Conservation (phyloP, 768 basidiomycete genomes). For the Leucocoprinus leucothites region DNA sequence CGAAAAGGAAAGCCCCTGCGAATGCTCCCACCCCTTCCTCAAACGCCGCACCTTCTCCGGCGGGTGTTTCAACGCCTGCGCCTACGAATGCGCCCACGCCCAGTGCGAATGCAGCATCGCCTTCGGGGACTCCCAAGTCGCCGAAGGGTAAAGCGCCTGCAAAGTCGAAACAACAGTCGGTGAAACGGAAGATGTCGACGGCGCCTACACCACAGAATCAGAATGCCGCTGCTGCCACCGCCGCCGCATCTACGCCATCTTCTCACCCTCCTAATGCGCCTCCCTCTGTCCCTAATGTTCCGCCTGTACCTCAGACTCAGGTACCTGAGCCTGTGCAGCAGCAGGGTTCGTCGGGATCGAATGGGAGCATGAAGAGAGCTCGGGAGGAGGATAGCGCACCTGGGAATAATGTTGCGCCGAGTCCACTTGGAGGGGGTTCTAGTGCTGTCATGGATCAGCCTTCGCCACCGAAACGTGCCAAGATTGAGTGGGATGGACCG, state of each 20-base stretch:
- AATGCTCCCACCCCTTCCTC: constrained; percentile 9
- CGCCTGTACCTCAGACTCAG: constrained; percentile 11
- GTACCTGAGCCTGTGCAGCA: constrained; percentile 6
- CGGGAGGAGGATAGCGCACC: constrained; percentile 50
- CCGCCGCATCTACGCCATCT: constrained; percentile 15
- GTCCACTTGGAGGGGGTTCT: constrained; percentile 24
- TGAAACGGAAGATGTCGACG: constrained; percentile 30
- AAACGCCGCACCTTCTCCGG: constrained; percentile 19
- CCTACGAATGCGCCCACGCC: constrained; percentile 49
- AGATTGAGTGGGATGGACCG: constrained; percentile 69
- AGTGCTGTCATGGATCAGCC: constrained; percentile 40
- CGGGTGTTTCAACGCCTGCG: constrained; percentile 39
- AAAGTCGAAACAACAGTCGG: constrained; percentile 40
- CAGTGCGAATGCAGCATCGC: constrained; percentile 51
- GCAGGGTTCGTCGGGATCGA: constrained; percentile 13
- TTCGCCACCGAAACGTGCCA: constrained; percentile 69
- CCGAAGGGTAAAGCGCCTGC: constrained; percentile 53
- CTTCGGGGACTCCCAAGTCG: constrained; percentile 63
- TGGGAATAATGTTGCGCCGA: constrained; percentile 22
- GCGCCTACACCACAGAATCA: constrained; percentile 12
- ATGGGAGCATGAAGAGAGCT: constrained; percentile 40
- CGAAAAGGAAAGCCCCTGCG: not conserved
- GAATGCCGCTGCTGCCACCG: not conserved
- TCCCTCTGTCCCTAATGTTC: constrained; percentile 9
- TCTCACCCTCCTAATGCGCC: constrained; percentile 17